phyloP scores from a whole-genome alignment of 164 flowering plant genomes.

The Protea cynaroides region DNA sequence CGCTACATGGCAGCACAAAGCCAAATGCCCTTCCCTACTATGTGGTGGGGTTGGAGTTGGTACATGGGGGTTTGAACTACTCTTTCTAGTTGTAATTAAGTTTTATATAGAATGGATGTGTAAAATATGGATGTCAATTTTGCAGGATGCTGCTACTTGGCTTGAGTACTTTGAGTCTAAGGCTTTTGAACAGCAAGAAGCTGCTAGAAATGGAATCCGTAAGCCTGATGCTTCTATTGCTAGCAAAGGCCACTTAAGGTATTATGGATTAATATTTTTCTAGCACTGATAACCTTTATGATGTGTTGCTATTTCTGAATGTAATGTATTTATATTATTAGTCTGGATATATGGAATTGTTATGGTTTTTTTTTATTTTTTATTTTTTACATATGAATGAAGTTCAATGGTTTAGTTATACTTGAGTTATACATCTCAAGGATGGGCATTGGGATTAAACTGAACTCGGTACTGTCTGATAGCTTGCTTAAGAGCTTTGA shows the following conservation, averaged over 20 bases:
- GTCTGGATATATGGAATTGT: neutral
- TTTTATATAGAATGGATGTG: neutral
- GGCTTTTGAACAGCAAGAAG: slow-evolving; percentile 99
- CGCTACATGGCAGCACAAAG: neutral
- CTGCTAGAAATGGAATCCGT: slow-evolving; percentile 91
- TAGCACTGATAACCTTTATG: neutral
- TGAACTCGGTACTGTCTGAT: neutral
- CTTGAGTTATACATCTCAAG: neutral
- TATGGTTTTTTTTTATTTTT: too few relatives aligned
- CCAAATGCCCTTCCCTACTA: too few relatives aligned
- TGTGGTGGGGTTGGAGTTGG: neutral
- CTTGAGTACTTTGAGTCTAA: slow-evolving; percentile 98
- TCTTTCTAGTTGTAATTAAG: neutral
- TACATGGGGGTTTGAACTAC: too few relatives aligned
- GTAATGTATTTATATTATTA: neutral
- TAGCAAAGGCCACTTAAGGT: slow-evolving; percentile 99
- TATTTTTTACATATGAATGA: neutral
- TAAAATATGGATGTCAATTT: slow-evolving; percentile 4
- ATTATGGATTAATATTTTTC: slow-evolving; percentile 7
- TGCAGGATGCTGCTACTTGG: slow-evolving; percentile 99
- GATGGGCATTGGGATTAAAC: neutral
- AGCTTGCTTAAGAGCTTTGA: neutral
- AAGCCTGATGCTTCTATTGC: slow-evolving; percentile 99
- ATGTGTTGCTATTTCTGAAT: neutral
- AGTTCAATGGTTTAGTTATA: too few relatives aligned